These are phyloP conservation scores for Priceomyces carsonii DNA, from an alignment of 805 yeast genomes.

Conservation along the genomic window DNA sequence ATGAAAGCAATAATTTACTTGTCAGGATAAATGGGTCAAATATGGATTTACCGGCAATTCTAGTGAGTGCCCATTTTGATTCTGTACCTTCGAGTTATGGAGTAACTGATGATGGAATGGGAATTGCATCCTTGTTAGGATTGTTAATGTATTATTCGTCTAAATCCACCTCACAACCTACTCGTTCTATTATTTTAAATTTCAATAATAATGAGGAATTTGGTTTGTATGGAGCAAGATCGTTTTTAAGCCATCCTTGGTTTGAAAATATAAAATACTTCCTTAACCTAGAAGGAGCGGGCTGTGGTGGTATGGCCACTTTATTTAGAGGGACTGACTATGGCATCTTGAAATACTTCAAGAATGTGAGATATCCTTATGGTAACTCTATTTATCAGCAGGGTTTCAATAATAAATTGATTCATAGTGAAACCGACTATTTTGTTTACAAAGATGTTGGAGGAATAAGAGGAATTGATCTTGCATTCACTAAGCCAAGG, in stretches of 20 bases:
- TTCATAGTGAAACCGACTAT: slow-evolving; percentile 85
- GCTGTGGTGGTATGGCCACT: slow-evolving; percentile 84
- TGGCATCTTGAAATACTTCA: slow-evolving; percentile 61
- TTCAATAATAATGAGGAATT: slow-evolving; percentile 90
- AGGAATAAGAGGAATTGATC: slow-evolving; percentile 75
- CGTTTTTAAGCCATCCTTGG: slow-evolving; percentile 77
- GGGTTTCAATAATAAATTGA: slow-evolving; percentile 72
- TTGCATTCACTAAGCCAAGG: slow-evolving; percentile 87
- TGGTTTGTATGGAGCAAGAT: slow-evolving; percentile 79
- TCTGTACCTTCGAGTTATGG: slow-evolving; percentile 87
- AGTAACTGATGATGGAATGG: slow-evolving; percentile 91
- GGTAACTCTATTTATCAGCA: slow-evolving; percentile 82
- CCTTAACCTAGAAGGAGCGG: slow-evolving; percentile 88
- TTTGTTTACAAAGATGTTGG: slow-evolving; percentile 67
- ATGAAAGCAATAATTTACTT: slow-evolving; percentile 78
- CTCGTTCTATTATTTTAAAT: slow-evolving; percentile 74
- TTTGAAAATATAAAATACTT: slow-evolving; percentile 58
- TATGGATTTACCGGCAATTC: slow-evolving; percentile 58
- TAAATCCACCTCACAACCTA: slow-evolving; percentile 49
- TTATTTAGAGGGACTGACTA: slow-evolving; percentile 82
- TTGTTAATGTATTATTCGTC: slow-evolving; percentile 50
- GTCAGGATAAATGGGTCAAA: slow-evolving; percentile 72
- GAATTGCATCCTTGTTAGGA: slow-evolving; percentile 79
- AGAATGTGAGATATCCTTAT: slow-evolving; percentile 64
- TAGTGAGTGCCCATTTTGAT: slow-evolving; percentile 86